phyloP scores from a whole-genome alignment of 257 asterid genomes.

The Schizonepeta tenuifolia region DNA sequence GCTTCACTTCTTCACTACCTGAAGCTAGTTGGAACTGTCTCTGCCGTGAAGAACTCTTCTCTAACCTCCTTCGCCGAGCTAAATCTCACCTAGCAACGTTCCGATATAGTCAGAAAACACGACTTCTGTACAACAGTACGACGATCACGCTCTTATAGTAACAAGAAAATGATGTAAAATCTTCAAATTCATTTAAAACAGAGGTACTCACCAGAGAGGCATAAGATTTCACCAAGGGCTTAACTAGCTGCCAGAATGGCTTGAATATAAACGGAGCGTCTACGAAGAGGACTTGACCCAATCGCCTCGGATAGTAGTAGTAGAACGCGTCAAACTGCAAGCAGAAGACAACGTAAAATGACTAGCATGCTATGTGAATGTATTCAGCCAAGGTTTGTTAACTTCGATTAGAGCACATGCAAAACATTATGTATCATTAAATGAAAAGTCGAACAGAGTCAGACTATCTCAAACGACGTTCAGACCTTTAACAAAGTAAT shows the following conservation, averaged over 20 bases:
- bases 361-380: not conserved
- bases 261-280: slow-evolving; percentile 93
- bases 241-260: slow-evolving; percentile 85
- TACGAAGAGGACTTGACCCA: slow-evolving; percentile 79
- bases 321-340: slow-evolving; percentile 90
- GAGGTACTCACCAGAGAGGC: slow-evolving; percentile 74
- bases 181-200: not conserved
- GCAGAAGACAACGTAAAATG: slow-evolving; percentile 4
- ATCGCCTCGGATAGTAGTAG: slow-evolving; percentile 79
- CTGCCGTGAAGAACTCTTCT: slow-evolving; percentile 60
- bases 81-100: slow-evolving; percentile 64
- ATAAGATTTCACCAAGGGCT: slow-evolving; percentile 80
- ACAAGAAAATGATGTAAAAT: too few species aligned
- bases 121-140: not conserved
- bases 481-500: not conserved
- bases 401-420: not conserved
- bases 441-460: slow-evolving; percentile 4
- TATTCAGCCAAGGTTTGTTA: not conserved
- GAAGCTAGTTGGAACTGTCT: slow-evolving; percentile 65
- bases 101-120: not conserved
- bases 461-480: not conserved
- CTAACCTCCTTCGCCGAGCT: slow-evolving; percentile 63
- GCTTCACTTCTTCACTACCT: slow-evolving; percentile 2
- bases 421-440: not conserved
- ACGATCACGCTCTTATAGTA: too few species aligned